A percentile compares a stretch with the other conserved stretches of the same genome.
Conservation (phyloP, 2,329 filamentous ascomycete genomes). For the Erysiphe neolycopersici region DNA sequence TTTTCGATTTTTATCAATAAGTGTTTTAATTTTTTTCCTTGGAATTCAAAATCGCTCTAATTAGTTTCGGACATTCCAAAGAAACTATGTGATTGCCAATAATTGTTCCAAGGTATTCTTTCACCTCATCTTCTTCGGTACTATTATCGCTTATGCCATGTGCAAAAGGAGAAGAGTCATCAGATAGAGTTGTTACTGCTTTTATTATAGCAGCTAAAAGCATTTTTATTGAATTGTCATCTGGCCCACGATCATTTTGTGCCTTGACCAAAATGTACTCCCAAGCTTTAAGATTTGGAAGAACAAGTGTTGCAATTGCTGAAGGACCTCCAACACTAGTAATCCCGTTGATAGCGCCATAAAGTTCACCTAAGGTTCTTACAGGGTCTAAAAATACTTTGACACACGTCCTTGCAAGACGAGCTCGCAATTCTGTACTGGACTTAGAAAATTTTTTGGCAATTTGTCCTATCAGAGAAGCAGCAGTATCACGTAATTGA, state of each 20-base stretch:
- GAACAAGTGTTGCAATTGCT: conserved; percentile 32
- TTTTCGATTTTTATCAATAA: too few species aligned
- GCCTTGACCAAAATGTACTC: conserved; percentile 31
- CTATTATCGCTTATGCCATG: conserved; percentile 7
- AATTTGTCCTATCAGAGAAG: conserved; percentile 54
- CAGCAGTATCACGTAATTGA: conserved; percentile 58
- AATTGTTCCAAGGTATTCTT: conserved; percentile 11
- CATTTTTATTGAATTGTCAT: conserved; percentile 29
- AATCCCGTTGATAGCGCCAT: conserved; percentile 64
- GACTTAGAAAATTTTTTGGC: conserved; percentile 56
- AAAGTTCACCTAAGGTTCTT: conserved; percentile 61
- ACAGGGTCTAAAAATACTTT: conserved; percentile 76
- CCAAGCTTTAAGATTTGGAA: conserved; percentile 39
- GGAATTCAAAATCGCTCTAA: conserved; percentile 10
- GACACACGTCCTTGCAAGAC: conserved; percentile 75
- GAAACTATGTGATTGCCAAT: conserved; percentile 9
- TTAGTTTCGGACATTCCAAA: conserved; percentile 9
- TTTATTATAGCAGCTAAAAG: conserved; percentile 29
- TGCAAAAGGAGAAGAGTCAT: conserved; percentile 9
- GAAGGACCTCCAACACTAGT: conserved; percentile 47
- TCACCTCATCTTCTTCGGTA: conserved; percentile 6
- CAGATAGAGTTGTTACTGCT: conserved; percentile 26
- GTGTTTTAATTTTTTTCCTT: conserved; percentile 4
- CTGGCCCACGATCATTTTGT: conserved; percentile 22
- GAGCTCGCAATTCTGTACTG: conserved; percentile 60